Evolutionary conservation across 2,329 filamentous ascomycete genomes (phyloP).

Genomic region (Aspergillus sp.): DNA sequence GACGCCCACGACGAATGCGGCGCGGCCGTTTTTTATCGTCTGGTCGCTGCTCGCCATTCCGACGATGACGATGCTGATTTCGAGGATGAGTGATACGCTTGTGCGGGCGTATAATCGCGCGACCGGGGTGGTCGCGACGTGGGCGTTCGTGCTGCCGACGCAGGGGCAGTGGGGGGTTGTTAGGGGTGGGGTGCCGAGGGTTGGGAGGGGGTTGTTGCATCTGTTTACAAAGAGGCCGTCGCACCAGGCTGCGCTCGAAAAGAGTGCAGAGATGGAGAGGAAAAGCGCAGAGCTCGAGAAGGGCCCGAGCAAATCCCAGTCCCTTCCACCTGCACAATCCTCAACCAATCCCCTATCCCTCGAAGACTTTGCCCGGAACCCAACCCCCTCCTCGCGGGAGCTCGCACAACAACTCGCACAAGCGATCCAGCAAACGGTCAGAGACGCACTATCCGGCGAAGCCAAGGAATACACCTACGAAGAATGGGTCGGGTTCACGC

Average conservation of each 20-base stretch:
- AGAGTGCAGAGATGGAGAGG: background rate
- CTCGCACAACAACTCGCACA: background rate
- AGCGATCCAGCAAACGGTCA: background rate
- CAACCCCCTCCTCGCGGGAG: background rate
- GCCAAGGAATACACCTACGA: background rate
- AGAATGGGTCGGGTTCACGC: conserved; percentile 42
- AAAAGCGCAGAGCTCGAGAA: too few species aligned
- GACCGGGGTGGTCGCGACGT: background rate
- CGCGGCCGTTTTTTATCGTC: conserved; percentile 61
- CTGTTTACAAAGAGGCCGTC: background rate
- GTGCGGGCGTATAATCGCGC: background rate
- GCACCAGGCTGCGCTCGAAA: background rate
- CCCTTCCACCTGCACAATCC: background rate
- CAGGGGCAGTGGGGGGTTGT: background rate
- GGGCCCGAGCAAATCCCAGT: background rate
- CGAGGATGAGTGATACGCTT: background rate
- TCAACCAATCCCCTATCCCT: background rate
- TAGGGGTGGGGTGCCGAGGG: background rate
- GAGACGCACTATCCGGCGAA: background rate
- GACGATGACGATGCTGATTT: background rate
- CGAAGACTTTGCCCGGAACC: background rate
- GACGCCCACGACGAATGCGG: conserved; percentile 52
- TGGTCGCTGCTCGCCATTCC: conserved; percentile 61
- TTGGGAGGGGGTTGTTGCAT: background rate
- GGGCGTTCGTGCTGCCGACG: background rate